Base-by-base conservation (phyloP, 495 filamentous ascomycete species). In the Penicillium bialowiezense region DNA sequence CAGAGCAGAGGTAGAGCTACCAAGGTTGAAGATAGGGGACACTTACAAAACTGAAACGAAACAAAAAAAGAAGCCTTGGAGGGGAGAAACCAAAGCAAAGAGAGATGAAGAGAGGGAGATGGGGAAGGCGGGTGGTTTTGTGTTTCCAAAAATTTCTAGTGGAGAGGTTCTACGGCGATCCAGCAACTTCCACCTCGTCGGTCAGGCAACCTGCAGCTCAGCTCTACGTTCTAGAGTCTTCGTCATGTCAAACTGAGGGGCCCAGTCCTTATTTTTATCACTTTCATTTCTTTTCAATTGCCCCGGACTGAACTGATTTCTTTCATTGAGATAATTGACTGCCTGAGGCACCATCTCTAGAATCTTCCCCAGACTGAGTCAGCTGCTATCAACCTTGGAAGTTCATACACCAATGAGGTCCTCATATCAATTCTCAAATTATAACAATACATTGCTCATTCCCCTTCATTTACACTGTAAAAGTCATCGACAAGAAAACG, bases 151-250 rank as follows among this genome's bases (percentile, higher is more conserved):
- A 65, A 69, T 62, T 59, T 48, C 45, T 63, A 59, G 50, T 56
- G 58, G 61, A 54, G 59, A 52, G 65, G 52, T 74, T 74, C 71
- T 65, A 74, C 71, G 66, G 51, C 45, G 60, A 69, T 74, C 71
- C 71, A 74, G 69, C 64, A 60, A 68, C 66, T 74, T 74, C 71
- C 71, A 74, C 60, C 58, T 50, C 35, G 55, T 55, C 59, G 54
- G 39, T 56, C 50, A 56, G 55, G 55, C 60, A 60, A 58, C 58
- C 55, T 29, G 12, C 15, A 21, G 18, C 45, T 15, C 51, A 44
- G 39, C 41, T 36, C 38, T 20, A 41, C n/a, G 32, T 67, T 70
- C 67, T 62, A 70, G 60, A 62, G 49, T 38, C 23, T 68, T 67
- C 47, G 21, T 38, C 6, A 19, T 20, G n/a, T n/a, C n/a, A n/a